These are phyloP conservation scores for Ajuga reptans DNA, from an alignment of 305 asterid species.

Conservation along the genomic window DNA sequence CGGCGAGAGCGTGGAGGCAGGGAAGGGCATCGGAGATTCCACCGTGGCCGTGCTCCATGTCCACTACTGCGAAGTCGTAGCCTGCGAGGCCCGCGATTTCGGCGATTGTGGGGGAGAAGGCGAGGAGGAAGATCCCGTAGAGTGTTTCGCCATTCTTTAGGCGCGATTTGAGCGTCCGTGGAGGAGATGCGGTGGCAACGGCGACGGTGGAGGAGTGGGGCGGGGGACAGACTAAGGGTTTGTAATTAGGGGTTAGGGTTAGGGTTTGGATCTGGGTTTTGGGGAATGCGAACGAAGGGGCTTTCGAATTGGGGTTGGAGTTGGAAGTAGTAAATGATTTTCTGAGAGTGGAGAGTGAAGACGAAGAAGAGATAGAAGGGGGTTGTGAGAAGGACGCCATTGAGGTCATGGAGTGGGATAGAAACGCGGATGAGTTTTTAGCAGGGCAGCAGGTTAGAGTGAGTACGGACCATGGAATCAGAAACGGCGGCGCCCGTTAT, in stretches of 20 bases:
- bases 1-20: conserved; percentile 68
- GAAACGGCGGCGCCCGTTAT: no score
- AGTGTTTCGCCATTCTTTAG: conserved; percentile 47
- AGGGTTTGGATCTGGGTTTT: conserved; percentile 18
- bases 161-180: conserved; percentile 53
- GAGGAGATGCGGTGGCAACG: conserved; percentile 8
- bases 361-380: conserved; percentile 13
- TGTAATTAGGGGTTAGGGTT: conserved; percentile 22
- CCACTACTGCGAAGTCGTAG: conserved; percentile 80
- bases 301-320: background rate
- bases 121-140: conserved; percentile 58
- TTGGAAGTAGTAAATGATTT: conserved; percentile 11
- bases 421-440: background rate
- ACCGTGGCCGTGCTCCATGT: conserved; percentile 95
- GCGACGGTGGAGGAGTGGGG: conserved; percentile 23
- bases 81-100: conserved; percentile 78
- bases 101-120: conserved; percentile 66
- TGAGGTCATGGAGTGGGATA: background rate
- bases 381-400: conserved; percentile 34
- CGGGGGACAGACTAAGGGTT: conserved; percentile 18
- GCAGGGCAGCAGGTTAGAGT: no score
- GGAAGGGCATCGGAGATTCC: conserved; percentile 59
- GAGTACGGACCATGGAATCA: no score
- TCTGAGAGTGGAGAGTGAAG: conserved; percentile 36
- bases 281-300: conserved; percentile 4